Conservation (phyloP, 2,329 filamentous ascomycete genomes). For the Chrysoporthe deuterocubensis region DNA sequence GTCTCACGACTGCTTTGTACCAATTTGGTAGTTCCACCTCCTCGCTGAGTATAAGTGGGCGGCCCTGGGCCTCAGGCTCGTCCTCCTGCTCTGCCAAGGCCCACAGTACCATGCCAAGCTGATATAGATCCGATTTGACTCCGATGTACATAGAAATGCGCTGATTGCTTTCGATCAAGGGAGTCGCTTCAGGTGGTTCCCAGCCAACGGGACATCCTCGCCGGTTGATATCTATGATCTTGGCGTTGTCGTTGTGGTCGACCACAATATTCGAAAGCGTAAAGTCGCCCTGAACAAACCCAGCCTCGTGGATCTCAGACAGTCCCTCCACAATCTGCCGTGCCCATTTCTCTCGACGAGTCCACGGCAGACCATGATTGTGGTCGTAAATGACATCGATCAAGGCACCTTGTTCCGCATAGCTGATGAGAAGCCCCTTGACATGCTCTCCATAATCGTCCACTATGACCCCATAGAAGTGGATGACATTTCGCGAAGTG, state of each 20-base stretch:
- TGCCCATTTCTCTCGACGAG: slow-evolving; percentile 82
- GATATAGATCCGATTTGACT: slow-evolving; percentile 94
- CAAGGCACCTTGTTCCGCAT: slow-evolving; percentile 82
- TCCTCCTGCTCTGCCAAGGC: slow-evolving; percentile 85
- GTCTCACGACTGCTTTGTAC: slow-evolving; percentile 75
- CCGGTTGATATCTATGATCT: slow-evolving; percentile 98
- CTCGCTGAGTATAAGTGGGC: slow-evolving; percentile 67
- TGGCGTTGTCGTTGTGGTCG: slow-evolving; percentile 80
- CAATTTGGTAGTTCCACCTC: slow-evolving; percentile 73
- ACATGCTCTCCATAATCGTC: slow-evolving; percentile 75
- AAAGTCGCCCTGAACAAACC: slow-evolving; percentile 97
- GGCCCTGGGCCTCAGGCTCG: slow-evolving; percentile 79
- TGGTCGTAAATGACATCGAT: slow-evolving; percentile 90
- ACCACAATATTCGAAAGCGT: slow-evolving; percentile 97
- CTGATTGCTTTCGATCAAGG: slow-evolving; percentile 84
- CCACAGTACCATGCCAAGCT: slow-evolving; percentile 97
- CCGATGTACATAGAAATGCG: slow-evolving; percentile 97
- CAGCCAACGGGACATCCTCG: slow-evolving; percentile 96
- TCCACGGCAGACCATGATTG: slow-evolving; percentile 67
- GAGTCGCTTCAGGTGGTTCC: slow-evolving; percentile 91
- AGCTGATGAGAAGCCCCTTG: slow-evolving; percentile 88
- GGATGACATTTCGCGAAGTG: slow-evolving; percentile 77
- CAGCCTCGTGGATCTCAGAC: slow-evolving; percentile 90
- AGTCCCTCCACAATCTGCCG: slow-evolving; percentile 88
- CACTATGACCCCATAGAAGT: slow-evolving; percentile 85